Conservation (phyloP, 1,139 yeast species). For the Yamadazyma epiphylla region DNA sequence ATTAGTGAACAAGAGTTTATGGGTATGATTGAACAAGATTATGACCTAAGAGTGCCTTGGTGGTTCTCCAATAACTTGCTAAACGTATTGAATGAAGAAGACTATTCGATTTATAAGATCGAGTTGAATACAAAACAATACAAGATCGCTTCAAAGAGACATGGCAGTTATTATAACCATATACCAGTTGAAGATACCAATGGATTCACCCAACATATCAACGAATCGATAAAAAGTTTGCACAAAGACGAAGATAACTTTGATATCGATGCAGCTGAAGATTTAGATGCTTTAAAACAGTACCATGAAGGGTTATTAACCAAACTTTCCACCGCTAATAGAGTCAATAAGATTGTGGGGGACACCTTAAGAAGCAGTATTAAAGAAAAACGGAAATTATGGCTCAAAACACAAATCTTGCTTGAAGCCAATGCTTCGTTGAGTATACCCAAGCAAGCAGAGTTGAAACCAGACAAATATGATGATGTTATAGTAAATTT, state of each 20-base stretch:
- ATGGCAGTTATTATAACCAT: constrained; percentile 15
- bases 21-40: constrained; percentile 28
- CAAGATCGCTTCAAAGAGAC: constrained; percentile 32
- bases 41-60: constrained; percentile 39
- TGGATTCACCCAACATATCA: constrained; percentile 4
- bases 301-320: constrained; percentile 17
- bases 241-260: background rate
- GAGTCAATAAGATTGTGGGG: constrained; percentile 44
- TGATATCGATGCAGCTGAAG: constrained; percentile 16
- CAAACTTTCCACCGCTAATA: constrained; percentile 41
- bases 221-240: background rate
- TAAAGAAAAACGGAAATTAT: constrained; percentile 38
- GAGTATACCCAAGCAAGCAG: constrained; percentile 25
- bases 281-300: constrained; percentile 16
- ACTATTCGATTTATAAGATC: constrained; percentile 18
- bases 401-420: constrained; percentile 57
- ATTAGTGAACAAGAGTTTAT: constrained; percentile 27
- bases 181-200: background rate
- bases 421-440: constrained; percentile 47
- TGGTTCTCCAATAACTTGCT: constrained; percentile 37
- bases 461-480: constrained; percentile 17
- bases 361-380: constrained; percentile 33
- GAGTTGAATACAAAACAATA: constrained; percentile 35
- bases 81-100: constrained; percentile 16
- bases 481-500: no score